These are phyloP conservation scores for Tylopilus sp. DNA, from an alignment of 1,284 basidiomycete species.

Conservation along the genomic window DNA sequence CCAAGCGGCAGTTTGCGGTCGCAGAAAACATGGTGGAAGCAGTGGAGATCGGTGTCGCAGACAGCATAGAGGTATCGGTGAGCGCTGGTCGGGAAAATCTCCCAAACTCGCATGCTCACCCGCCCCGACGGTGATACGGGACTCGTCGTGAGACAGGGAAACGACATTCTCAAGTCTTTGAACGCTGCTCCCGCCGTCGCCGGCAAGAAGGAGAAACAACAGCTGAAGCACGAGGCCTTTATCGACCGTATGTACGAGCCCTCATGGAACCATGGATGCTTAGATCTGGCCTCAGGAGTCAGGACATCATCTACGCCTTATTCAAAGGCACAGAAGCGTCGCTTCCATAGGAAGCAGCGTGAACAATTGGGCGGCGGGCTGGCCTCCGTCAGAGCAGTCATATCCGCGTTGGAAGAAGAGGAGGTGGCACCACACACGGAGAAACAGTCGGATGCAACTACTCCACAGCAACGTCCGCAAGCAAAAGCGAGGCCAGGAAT, in stretches of 20 bases:
- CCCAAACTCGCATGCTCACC: background rate
- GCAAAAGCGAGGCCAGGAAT: slow-evolving; percentile 41
- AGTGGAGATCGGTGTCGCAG: slow-evolving; percentile 41
- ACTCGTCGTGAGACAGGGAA: slow-evolving; percentile 35
- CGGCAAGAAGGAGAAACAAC: slow-evolving; percentile 67
- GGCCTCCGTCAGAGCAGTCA: slow-evolving; percentile 53
- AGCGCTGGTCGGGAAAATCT: too few relatives aligned
- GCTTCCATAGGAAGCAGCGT: slow-evolving; percentile 66
- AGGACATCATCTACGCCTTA: slow-evolving; percentile 53
- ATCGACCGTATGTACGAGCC: slow-evolving; percentile 49
- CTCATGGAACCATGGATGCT: background rate
- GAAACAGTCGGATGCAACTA: slow-evolving; percentile 15
- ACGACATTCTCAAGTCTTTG: slow-evolving; percentile 40
- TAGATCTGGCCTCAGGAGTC: slow-evolving; percentile 43
- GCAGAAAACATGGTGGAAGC: slow-evolving; percentile 48
- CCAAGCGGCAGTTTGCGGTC: slow-evolving; percentile 47
- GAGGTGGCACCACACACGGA: slow-evolving; percentile 18
- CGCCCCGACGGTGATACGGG: background rate
- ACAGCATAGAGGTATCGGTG: slow-evolving; percentile 36
- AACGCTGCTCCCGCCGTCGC: slow-evolving; percentile 10
- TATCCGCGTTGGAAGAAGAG: slow-evolving; percentile 49
- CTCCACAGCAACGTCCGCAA: slow-evolving; percentile 8
- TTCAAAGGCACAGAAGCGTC: slow-evolving; percentile 71
- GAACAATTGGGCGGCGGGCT: slow-evolving; percentile 67
- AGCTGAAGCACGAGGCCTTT: slow-evolving; percentile 64